Conservation (phyloP, 1,284 basidiomycete species). For the Puccinia hordei region DNA sequence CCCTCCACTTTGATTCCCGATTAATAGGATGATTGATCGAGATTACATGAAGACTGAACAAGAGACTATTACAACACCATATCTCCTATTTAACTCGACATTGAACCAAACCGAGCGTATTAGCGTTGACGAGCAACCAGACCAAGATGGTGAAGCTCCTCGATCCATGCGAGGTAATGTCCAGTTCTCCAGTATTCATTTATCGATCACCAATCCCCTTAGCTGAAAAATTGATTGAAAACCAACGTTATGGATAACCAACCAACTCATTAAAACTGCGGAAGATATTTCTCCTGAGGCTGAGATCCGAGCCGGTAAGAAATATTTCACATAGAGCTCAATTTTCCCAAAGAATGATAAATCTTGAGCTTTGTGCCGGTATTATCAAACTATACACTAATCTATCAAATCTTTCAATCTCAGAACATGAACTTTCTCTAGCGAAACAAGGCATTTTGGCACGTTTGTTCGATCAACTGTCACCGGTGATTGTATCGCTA, state of each 20-base stretch:
- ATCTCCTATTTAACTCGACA: neutral
- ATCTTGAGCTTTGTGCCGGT: neutral
- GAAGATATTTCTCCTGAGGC: constrained; percentile 4
- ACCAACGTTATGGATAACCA: too few relatives aligned
- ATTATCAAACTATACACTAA: neutral
- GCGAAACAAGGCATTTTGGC: neutral
- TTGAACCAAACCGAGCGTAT: neutral
- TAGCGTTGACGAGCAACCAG: neutral
- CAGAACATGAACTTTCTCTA: neutral
- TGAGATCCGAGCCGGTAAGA: constrained; percentile 1
- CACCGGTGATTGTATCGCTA: constrained; percentile 32
- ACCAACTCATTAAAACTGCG: neutral
- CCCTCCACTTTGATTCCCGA: neutral
- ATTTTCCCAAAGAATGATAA: neutral
- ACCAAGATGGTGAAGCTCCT: neutral
- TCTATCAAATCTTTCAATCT: neutral
- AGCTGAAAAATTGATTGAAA: neutral
- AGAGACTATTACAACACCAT: neutral
- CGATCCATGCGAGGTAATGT: constrained; percentile 6
- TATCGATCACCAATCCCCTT: neutral
- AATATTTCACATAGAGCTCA: neutral
- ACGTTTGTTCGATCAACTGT: neutral
- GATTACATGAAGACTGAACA: constrained; percentile 2
- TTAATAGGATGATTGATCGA: constrained; percentile 20
- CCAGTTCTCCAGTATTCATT: neutral